Evolutionary conservation across 805 yeast genomes (phyloP), one percentile per base, ranked within the genome.

Genomic region (Nakazawaea wyomingensis): DNA sequence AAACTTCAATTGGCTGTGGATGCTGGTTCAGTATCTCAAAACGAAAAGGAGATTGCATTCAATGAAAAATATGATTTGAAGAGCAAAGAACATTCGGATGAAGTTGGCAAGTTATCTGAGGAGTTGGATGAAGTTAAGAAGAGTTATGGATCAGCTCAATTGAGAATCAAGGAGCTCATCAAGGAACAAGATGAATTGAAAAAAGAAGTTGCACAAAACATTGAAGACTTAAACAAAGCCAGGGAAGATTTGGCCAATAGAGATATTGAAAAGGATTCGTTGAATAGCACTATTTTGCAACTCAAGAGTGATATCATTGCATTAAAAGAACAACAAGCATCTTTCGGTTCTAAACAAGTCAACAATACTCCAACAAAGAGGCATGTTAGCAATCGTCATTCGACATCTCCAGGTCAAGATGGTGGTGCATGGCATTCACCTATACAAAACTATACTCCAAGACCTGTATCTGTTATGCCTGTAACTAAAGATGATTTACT

Each of bases 381-480:
- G 4, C 34, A 37, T 19, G 65, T 67, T 8, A 60, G 59, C 26
- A 57, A 56, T 17, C 50, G 49, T 32, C 45, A 44, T 26, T 43
- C 50, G 13, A 28, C 28, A 17, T 44, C 46, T 13, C 45, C 52
- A 17, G 48, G 49, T 11, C 54, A 56, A 34, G 44, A 37, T 34
- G 52, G 48, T 18, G 54, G 50, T 11, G 48, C 48, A 16, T 63
- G 70, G 62, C 64, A 59, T 45, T 59, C 66, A 16, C 47, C 58
- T 18, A 48, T 58, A 16, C 60, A 67, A 50, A 72, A 68, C 42
- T 66, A 66, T 52, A 66, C 68, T 48, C 66, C 74, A 43, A 71
- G 82, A 56, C 81, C 82, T 13, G 82, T 77, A 20, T 76, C 84
- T 5, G 80, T 78, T 19, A 74, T 78, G 55, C 80, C 83, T 22